Conservation (phyloP, 2,329 filamentous ascomycete genomes). For the Monilinia vaccinii-corymbosi region DNA sequence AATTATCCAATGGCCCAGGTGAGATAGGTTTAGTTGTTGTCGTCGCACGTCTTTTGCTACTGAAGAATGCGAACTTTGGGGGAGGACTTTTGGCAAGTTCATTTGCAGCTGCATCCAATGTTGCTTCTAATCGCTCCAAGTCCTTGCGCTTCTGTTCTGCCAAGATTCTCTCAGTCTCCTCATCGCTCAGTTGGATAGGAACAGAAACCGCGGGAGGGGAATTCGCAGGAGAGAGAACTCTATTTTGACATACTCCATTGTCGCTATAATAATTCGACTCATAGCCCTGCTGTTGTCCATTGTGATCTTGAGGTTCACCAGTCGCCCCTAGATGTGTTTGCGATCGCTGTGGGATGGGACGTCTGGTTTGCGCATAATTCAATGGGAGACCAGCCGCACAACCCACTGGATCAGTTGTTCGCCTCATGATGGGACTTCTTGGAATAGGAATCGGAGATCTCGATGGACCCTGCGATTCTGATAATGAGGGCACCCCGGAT, state of each 20-base stretch:
- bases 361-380: slow-evolving; percentile 9
- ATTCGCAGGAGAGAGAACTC: not conserved
- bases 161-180: slow-evolving; percentile 21
- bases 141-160: slow-evolving; percentile 29
- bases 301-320: slow-evolving; percentile 15
- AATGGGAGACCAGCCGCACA: not conserved
- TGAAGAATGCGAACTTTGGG: slow-evolving; percentile 27
- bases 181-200: slow-evolving; percentile 14
- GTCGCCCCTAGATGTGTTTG: slow-evolving; percentile 9
- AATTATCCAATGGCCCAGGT: not conserved
- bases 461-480: slow-evolving; percentile 1
- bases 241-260: slow-evolving; percentile 9
- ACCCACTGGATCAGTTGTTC: slow-evolving; percentile 1
- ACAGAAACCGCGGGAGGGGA: slow-evolving; percentile 2
- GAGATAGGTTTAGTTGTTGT: slow-evolving; percentile 14
- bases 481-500: slow-evolving; percentile 13
- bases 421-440: not conserved
- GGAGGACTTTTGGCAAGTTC: slow-evolving; percentile 7
- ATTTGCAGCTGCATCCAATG: slow-evolving; percentile 25
- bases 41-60: slow-evolving; percentile 19
- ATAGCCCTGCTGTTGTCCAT: slow-evolving; percentile 10
- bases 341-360: slow-evolving; percentile 7
- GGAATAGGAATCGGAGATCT: not conserved
- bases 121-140: slow-evolving; percentile 26
- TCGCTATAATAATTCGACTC: slow-evolving; percentile 13